phyloP scores from a whole-genome alignment of 2,329 filamentous ascomycete species.

The Diaporthe australafricana region DNA sequence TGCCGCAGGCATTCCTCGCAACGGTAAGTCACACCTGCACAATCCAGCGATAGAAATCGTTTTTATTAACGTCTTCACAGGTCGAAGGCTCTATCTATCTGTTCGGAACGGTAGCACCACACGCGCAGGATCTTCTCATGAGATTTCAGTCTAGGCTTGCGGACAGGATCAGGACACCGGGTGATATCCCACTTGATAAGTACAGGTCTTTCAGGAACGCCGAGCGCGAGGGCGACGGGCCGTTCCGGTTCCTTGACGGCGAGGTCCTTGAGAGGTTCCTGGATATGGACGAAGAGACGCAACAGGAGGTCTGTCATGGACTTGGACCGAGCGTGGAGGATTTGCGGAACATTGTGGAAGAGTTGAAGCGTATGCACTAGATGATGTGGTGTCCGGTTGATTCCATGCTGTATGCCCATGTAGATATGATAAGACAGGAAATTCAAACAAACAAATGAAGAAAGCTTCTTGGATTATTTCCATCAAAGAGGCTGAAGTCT shows the following conservation, averaged over 20 bases:
- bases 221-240: constrained; percentile 77
- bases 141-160: constrained; percentile 81
- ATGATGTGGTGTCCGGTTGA: background rate
- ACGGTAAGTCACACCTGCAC: constrained; percentile 71
- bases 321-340: constrained; percentile 71
- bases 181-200: constrained; percentile 78
- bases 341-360: constrained; percentile 72
- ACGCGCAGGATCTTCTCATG: constrained; percentile 83
- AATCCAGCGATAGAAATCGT: constrained; percentile 31
- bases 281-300: constrained; percentile 71
- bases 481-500: background rate
- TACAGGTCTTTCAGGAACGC: constrained; percentile 87
- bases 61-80: constrained; percentile 56
- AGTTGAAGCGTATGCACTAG: constrained; percentile 71
- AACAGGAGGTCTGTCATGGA: constrained; percentile 64
- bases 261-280: constrained; percentile 90
- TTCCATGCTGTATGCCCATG: background rate
- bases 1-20: constrained; percentile 86
- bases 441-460: background rate
- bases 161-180: constrained; percentile 73
- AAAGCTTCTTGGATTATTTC: background rate
- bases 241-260: constrained; percentile 90
- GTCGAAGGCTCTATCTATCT: constrained; percentile 93
- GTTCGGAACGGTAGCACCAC: constrained; percentile 80
- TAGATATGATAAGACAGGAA: background rate